A percentile compares a stretch with the other conserved stretches of the same genome.
These are phyloP conservation scores for Xylariomycetidae sp. DNA, from an alignment of 2,329 filamentous ascomycete species.

Conservation along the genomic window DNA sequence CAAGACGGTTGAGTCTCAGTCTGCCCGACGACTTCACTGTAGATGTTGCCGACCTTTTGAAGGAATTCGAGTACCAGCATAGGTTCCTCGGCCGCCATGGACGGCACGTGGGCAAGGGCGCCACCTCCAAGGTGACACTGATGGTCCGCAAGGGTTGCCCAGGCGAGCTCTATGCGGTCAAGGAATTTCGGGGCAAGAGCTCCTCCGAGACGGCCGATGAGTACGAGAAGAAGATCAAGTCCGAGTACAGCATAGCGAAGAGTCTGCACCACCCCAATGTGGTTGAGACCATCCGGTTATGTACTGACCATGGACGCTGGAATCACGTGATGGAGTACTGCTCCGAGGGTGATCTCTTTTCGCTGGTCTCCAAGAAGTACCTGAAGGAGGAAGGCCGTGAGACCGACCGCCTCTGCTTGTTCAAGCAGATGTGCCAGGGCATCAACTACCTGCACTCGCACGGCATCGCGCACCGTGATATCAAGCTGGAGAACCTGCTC, in stretches of 20 bases:
- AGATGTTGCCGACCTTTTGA: slow-evolving; percentile 60
- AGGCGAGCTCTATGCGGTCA: slow-evolving; percentile 71
- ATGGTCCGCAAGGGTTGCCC: slow-evolving; percentile 66
- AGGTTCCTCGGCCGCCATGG: slow-evolving; percentile 66
- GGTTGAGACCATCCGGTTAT: slow-evolving; percentile 72
- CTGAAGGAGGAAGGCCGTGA: slow-evolving; percentile 58
- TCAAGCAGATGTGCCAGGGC: slow-evolving; percentile 83
- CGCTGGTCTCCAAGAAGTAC: slow-evolving; percentile 64
- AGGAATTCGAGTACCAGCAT: slow-evolving; percentile 65
- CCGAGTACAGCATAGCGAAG: slow-evolving; percentile 83
- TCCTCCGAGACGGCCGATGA: slow-evolving; percentile 64
- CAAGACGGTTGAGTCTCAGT: slow-evolving; percentile 68
- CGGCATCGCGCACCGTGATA: slow-evolving; percentile 84
- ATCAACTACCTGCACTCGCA: slow-evolving; percentile 75
- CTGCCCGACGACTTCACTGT: slow-evolving; percentile 70
- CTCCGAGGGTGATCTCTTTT: slow-evolving; percentile 72
- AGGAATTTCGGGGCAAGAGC: slow-evolving; percentile 75
- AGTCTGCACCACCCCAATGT: slow-evolving; percentile 83
- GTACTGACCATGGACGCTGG: slow-evolving; percentile 69
- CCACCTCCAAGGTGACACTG: slow-evolving; percentile 74
- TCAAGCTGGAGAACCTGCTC: slow-evolving; percentile 84
- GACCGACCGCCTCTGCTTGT: slow-evolving; percentile 71
- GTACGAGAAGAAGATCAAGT: slow-evolving; percentile 85
- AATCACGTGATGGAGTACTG: slow-evolving; percentile 95
- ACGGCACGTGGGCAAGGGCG: slow-evolving; percentile 73